Base-by-base conservation (phyloP, 805 yeast species). In the Teunomyces tritomae region DNA sequence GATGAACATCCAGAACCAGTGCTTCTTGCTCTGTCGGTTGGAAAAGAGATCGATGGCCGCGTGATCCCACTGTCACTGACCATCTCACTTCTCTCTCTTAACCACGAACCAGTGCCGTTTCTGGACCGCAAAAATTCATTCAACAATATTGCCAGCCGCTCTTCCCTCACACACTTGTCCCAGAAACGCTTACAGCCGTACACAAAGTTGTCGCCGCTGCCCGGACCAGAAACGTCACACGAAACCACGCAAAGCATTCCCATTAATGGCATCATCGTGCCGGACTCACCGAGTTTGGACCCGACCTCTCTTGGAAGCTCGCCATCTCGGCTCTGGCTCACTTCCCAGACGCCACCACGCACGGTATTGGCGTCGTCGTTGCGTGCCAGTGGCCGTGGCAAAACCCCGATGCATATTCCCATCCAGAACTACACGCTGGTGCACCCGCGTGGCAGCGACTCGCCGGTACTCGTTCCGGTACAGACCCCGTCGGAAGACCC, bases 261-360 rank as follows among this genome's bases (percentile, higher is more conserved):
- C 5, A 58, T 49, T 49, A 52, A 45, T 50, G 28, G 43, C 35
- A 41, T 44, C 17, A 45, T 49, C 3, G 57, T 63, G 8, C 83
- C 84, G 0, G 82, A 76, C 45, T 78, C 83, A 0, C 84, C 84
- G 0, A 68, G 69, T 45, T 63, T 80, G 45, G 74, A 67, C 39
- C 83, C 85, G 2, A 71, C 76, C 0, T 77, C 82, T 4, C 43
- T 79, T 11, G 76, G 78, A 2, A 82, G 80, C 5, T 78, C 83
- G 0, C 85, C 85, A 1, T 78, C 83, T 4, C 61, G 78, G 43
- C 78, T 80, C 51, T 75, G 79, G 73, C 62, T 80, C 39, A 68
- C 74, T n/a, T 71, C 77, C 16, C 76, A 75, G 45, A 77, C 84
- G 0, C 84, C 84, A 1, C 83, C 84, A 13, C 57, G 55, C 52